A percentile compares a stretch with the other conserved stretches of the same genome.
phyloP scores from a whole-genome alignment of 768 basidiomycete species.

The Sporobolomyces phaffii region DNA sequence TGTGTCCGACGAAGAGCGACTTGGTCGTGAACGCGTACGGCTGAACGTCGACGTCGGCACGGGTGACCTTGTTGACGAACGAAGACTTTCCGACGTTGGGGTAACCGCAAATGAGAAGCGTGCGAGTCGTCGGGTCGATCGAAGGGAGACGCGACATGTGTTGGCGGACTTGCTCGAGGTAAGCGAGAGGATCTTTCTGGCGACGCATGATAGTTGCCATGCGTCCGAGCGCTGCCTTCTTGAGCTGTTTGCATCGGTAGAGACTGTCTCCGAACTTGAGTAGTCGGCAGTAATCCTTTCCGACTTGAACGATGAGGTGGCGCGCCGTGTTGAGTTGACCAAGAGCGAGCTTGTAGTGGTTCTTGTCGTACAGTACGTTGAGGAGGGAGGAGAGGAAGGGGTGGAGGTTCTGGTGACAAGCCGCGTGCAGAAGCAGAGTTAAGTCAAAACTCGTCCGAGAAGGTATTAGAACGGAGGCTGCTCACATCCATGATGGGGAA shows the following conservation, averaged over 20 bases:
- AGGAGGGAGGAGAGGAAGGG: conserved; percentile 91
- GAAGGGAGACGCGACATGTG: conserved; percentile 97
- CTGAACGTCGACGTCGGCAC: conserved; percentile 98
- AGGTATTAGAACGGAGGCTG: conserved; percentile 33
- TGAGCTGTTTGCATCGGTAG: conserved; percentile 97
- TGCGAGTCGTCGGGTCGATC: conserved; percentile 96
- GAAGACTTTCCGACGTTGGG: conserved; percentile 99
- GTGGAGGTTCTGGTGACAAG: conserved; percentile 66
- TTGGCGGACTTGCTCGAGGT: conserved; percentile 97
- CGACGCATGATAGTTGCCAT: conserved; percentile 99
- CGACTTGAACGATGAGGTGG: conserved; percentile 93
- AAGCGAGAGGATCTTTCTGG: conserved; percentile 96
- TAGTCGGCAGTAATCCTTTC: conserved; percentile 91
- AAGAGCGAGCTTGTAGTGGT: conserved; percentile 97
- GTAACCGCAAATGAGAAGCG: conserved; percentile 95
- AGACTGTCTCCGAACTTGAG: conserved; percentile 97
- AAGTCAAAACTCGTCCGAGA: too few species aligned
- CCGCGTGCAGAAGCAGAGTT: too few species aligned
- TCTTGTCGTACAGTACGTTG: conserved; percentile 99
- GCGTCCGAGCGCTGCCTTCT: conserved; percentile 91
- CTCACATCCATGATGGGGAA: conserved; percentile 95
- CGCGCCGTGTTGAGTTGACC: conserved; percentile 92
- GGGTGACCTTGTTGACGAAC: conserved; percentile 99
- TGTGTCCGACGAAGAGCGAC: conserved; percentile 93
- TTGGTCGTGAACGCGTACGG: conserved; percentile 99